A percentile compares a stretch with the other conserved stretches of the same genome.
These are phyloP conservation scores for Brassica cretica DNA, from an alignment of 345 rosid genomes.

Conservation along the genomic window DNA sequence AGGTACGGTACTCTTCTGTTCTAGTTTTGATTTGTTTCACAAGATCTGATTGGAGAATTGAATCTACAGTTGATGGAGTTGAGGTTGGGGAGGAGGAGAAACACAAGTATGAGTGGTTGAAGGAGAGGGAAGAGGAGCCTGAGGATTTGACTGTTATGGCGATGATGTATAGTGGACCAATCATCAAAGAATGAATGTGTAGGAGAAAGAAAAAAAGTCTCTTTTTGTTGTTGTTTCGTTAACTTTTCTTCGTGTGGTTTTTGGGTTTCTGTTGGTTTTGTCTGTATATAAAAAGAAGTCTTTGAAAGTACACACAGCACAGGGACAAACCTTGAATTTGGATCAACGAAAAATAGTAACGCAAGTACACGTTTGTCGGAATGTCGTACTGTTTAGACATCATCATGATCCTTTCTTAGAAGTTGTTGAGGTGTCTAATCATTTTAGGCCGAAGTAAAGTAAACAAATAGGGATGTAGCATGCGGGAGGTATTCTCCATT, in stretches of 20 bases:
- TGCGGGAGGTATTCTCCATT: conserved; percentile 86
- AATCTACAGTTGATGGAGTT: conserved; percentile 49
- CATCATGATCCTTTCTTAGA: not conserved
- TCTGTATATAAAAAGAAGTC: conserved; percentile 23
- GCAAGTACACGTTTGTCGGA: conserved; percentile 14
- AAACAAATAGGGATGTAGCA: conserved; percentile 63
- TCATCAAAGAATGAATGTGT: conserved; percentile 43
- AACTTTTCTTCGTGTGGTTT: not conserved
- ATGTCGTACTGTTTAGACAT: not conserved
- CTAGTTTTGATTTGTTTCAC: not conserved
- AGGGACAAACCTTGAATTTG: not conserved
- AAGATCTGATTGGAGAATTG: not conserved
- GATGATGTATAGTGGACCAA: conserved; percentile 55
- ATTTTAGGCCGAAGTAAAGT: not conserved
- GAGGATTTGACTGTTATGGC: conserved; percentile 52
- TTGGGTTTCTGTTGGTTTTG: conserved; percentile 5
- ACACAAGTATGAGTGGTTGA: conserved; percentile 67
- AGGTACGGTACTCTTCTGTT: conserved; percentile 56
- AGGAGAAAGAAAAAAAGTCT: not conserved
- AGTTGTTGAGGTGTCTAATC: not conserved
- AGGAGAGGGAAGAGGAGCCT: conserved; percentile 64
- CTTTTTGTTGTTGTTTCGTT: not conserved
- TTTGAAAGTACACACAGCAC: conserved; percentile 17
- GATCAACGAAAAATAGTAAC: not conserved
- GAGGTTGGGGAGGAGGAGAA: conserved; percentile 55